These are phyloP conservation scores for Colletotrichum sp. DNA, from an alignment of 2,329 filamentous ascomycete species.

Conservation along the genomic window DNA sequence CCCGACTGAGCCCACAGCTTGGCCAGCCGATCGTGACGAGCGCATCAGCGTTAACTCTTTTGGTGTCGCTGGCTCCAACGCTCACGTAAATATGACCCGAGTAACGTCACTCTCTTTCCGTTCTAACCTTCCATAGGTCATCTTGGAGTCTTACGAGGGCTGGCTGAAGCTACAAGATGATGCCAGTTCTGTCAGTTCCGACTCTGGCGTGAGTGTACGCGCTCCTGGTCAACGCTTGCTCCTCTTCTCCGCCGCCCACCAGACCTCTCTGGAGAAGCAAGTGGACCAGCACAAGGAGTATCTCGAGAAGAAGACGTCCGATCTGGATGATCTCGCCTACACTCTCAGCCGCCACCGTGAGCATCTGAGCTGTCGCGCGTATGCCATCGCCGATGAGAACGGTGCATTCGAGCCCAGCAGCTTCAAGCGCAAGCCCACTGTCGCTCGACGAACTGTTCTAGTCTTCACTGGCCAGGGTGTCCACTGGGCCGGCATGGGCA, in stretches of 20 bases:
- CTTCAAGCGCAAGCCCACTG: conserved; percentile 14
- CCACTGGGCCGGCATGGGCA: conserved; percentile 23
- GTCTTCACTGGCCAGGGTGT: conserved; percentile 24
- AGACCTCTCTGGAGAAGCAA: conserved; percentile 1
- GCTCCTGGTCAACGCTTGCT: background rate
- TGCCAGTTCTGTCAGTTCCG: background rate
- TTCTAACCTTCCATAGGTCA: background rate
- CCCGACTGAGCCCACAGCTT: conserved; percentile 26
- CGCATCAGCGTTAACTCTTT: conserved; percentile 41
- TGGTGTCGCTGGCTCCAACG: conserved; percentile 34
- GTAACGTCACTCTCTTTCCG: background rate
- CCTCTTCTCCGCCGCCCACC: conserved; percentile 1
- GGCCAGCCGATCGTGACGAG: conserved; percentile 27
- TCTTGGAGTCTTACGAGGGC: conserved; percentile 6
- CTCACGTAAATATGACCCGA: background rate
- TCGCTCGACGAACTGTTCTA: conserved; percentile 8
- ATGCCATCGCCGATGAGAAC: conserved; percentile 24
- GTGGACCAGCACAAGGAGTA: conserved; percentile 26
- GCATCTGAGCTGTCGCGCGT: conserved; percentile 30
- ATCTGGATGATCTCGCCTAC: conserved; percentile 30
- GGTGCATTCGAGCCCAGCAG: conserved; percentile 14
- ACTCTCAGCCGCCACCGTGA: conserved; percentile 34
- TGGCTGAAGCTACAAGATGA: conserved; percentile 8
- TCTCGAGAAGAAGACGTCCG: conserved; percentile 2
- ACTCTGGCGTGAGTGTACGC: conserved; percentile 3